phyloP scores from a whole-genome alignment of 257 asterid genomes.

The Gardenia jasminoides region DNA sequence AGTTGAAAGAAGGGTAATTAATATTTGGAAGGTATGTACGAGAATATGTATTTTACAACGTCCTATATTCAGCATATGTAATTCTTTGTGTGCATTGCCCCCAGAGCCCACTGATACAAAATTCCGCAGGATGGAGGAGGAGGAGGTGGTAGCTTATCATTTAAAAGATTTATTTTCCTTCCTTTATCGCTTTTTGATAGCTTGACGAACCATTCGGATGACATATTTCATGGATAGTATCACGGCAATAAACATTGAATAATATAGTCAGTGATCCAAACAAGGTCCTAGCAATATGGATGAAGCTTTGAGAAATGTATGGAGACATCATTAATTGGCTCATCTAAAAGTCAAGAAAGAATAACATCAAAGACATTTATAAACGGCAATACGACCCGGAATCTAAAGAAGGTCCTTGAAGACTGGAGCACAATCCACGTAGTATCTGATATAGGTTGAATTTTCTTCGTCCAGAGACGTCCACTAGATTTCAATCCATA shows the following conservation, averaged over 20 bases:
- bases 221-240: neutral
- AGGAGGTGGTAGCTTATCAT: neutral
- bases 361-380: neutral
- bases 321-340: neutral
- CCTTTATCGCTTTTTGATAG: neutral
- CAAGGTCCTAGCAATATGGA: slow-evolving; percentile 4
- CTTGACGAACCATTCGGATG: neutral
- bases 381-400: neutral
- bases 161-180: too few relatives aligned
- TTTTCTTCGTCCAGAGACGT: neutral
- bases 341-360: slow-evolving; percentile 20
- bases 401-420: neutral
- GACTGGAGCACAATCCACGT: too few relatives aligned
- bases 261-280: slow-evolving; percentile 4
- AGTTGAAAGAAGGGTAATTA: too few relatives aligned
- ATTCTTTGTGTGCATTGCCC: too few relatives aligned
- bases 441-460: neutral
- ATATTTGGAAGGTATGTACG: too few relatives aligned
- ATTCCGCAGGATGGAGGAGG: neutral
- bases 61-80: neutral
- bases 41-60: too few relatives aligned
- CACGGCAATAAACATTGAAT: neutral
- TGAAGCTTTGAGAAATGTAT: slow-evolving; percentile 3
- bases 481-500: slow-evolving; percentile 12
- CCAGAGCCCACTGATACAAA: neutral